Conservation (phyloP, 495 filamentous ascomycete species). For the Viridothelium virens region DNA sequence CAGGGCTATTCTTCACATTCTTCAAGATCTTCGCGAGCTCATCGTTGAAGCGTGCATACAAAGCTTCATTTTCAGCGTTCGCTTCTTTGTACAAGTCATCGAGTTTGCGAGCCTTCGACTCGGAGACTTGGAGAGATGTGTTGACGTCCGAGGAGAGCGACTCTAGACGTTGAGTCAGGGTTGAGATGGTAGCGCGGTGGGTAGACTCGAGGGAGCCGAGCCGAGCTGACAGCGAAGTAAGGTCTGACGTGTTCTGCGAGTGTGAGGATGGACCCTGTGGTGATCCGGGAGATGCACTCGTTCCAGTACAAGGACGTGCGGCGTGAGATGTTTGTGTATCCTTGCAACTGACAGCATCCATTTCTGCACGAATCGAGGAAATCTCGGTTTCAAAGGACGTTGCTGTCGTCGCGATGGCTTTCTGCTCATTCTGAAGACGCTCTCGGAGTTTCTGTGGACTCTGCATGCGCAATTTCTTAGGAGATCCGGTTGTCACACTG, state of each 20-base stretch:
- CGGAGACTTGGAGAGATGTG: constrained; percentile 57
- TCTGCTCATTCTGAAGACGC: constrained; percentile 74
- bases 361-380: constrained; percentile 72
- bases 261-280: constrained; percentile 17
- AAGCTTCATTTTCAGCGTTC: constrained; percentile 85
- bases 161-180: constrained; percentile 53
- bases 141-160: constrained; percentile 61
- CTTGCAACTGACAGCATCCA: constrained; percentile 51
- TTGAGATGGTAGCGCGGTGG: constrained; percentile 36
- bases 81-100: constrained; percentile 85
- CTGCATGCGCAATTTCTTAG: constrained; percentile 71
- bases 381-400: constrained; percentile 66
- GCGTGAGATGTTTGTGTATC: constrained; percentile 18
- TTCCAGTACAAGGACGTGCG: not conserved
- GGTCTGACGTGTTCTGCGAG: constrained; percentile 10
- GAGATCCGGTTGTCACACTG: constrained; percentile 5
- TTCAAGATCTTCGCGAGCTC: constrained; percentile 78
- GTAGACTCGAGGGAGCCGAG: constrained; percentile 57
- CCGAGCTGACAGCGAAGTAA: constrained; percentile 40
- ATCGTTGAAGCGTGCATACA: constrained; percentile 87
- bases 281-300: constrained; percentile 15
- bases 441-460: constrained; percentile 89
- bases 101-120: constrained; percentile 71
- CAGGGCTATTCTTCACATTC: constrained; percentile 54
- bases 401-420: constrained; percentile 59